A percentile compares a stretch with the other conserved stretches of the same genome.
Evolutionary conservation across 768 basidiomycete species (phyloP).

Genomic region (Hortiboletus campestris): DNA sequence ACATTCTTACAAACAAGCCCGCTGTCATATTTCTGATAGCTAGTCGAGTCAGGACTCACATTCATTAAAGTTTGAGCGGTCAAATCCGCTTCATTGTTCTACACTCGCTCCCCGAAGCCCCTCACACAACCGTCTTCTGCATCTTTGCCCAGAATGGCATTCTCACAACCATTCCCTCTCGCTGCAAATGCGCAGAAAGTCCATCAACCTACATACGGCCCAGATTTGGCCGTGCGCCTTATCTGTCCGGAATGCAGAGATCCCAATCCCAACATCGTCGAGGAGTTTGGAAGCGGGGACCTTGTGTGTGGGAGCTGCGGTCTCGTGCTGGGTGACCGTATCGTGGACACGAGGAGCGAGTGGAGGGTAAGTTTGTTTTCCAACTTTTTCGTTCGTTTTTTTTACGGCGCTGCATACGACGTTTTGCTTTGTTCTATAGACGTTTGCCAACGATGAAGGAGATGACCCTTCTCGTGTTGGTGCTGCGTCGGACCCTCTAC

Average conservation of each 20-base stretch:
- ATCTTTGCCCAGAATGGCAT: constrained; percentile 47
- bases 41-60: constrained; percentile 19
- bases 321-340: constrained; percentile 90
- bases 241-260: constrained; percentile 96
- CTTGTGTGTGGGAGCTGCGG: constrained; percentile 94
- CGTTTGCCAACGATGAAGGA: constrained; percentile 99
- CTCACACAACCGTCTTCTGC: constrained; percentile 15
- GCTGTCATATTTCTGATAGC: constrained; percentile 19
- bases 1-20: constrained; percentile 3
- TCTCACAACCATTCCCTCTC: constrained; percentile 78
- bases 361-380: constrained; percentile 72
- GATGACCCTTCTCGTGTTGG: constrained; percentile 99
- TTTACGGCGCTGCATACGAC: constrained; percentile 23
- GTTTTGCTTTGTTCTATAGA: constrained; percentile 47
- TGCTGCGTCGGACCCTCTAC: constrained; percentile 86
- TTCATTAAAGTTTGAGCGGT: constrained; percentile 25
- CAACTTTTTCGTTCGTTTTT: constrained; percentile 12
- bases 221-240: constrained; percentile 83
- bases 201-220: constrained; percentile 63
- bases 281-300: constrained; percentile 97
- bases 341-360: constrained; percentile 98
- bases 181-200: constrained; percentile 51
- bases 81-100: constrained; percentile 5
- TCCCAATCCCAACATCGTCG: constrained; percentile 90
- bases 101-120: constrained; percentile 19